Evolutionary conservation across 2,329 filamentous ascomycete species (phyloP).

Genomic region (Colletotrichum lindemuthianum): DNA sequence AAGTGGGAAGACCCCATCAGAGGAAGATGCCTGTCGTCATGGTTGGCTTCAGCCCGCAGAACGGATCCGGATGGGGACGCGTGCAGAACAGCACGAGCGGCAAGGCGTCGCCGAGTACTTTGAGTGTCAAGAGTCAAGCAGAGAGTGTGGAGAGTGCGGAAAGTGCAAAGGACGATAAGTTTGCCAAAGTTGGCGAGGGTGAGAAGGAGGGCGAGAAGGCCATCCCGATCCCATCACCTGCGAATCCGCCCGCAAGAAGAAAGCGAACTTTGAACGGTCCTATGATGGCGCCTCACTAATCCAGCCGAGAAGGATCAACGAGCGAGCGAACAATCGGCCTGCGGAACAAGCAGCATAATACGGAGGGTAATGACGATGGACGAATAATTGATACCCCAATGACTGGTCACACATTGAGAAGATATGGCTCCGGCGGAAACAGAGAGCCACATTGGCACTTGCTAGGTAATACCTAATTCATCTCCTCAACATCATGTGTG

Average conservation of each 20-base stretch:
- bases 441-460: no score
- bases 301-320: no score
- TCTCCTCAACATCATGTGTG: no score
- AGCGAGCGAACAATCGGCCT: no score
- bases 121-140: background rate
- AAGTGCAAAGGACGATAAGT: background rate
- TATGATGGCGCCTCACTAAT: constrained; percentile 26
- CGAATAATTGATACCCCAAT: no score
- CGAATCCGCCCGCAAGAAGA: background rate
- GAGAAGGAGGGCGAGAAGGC: background rate
- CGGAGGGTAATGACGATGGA: no score
- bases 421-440: no score
- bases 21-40: constrained; percentile 18
- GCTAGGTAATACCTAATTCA: no score
- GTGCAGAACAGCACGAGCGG: background rate
- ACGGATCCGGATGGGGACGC: background rate
- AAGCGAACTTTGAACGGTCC: constrained; percentile 19
- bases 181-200: background rate
- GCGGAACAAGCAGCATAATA: no score
- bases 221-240: background rate
- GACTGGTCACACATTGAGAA: no score
- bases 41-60: constrained; percentile 8
- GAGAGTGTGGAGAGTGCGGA: background rate
- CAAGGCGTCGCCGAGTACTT: no score
- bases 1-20: constrained; percentile 31